phyloP scores from a whole-genome alignment of 805 yeast species.

The Kuraishia capsulata region DNA sequence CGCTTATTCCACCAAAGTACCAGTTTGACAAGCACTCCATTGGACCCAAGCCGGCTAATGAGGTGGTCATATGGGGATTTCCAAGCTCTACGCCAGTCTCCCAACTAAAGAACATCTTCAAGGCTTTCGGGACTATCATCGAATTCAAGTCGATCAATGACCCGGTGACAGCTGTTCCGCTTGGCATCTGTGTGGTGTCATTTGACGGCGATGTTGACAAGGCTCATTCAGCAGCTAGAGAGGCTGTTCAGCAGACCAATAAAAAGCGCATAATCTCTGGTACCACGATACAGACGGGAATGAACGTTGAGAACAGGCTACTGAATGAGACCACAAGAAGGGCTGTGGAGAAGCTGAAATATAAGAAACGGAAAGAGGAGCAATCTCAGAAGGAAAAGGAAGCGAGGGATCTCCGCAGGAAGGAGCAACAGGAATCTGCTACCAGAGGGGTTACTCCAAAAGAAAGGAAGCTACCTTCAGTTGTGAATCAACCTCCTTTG shows the following conservation, averaged over 20 bases:
- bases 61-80: conserved; percentile 61
- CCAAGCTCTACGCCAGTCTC: conserved; percentile 42
- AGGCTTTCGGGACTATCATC: conserved; percentile 53
- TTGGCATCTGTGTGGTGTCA: conserved; percentile 59
- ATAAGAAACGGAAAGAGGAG: conserved; percentile 25
- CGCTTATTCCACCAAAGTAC: conserved; percentile 21
- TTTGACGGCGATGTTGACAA: conserved; percentile 48
- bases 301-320: conserved; percentile 34
- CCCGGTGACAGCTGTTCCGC: conserved; percentile 67
- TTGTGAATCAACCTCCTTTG: background rate
- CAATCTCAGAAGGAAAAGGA: conserved; percentile 15
- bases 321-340: conserved; percentile 21
- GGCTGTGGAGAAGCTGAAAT: conserved; percentile 25
- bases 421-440: conserved; percentile 8
- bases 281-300: conserved; percentile 38
- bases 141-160: conserved; percentile 55
- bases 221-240: conserved; percentile 38
- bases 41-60: conserved; percentile 66
- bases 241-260: conserved; percentile 32
- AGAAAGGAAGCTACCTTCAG: conserved; percentile 1
- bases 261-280: conserved; percentile 40
- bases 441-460: conserved; percentile 1
- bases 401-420: conserved; percentile 10
- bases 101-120: conserved; percentile 42
- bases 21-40: conserved; percentile 61